Base-by-base conservation (phyloP, 129 eudicot species). In the Calendula officinalis region DNA sequence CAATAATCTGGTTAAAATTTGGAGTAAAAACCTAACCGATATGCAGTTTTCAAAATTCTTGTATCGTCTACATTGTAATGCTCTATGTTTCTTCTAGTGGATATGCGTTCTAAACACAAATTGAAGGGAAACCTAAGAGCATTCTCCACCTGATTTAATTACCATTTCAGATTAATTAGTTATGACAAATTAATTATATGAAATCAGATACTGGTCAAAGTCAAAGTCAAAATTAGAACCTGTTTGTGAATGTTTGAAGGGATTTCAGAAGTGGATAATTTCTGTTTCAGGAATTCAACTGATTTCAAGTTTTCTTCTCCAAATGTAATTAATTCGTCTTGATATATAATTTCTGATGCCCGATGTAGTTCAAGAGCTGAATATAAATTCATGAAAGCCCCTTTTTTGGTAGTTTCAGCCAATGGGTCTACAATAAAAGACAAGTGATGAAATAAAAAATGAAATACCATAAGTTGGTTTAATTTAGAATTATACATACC, bases 21-120 rank as follows among this genome's bases (percentile, higher is more conserved):
- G n/a, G 3, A 45, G 37, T 44, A 0, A 52, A 73, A 63, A 46
- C 17, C 46, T 46, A 73, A 91, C 98, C 86, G 37, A 64, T 63
- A 88, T 10, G 95, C 72, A 64, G 95, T 67, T 73, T 91, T 85
- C 30, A 82, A 55, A 60, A 81, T 56, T 77, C 83, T 81, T 70
- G 72, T 76, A 40, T 71, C 62, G 27, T 85, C 68, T n/a, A 66
- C 60, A 64, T 58, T 56, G 73, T 75, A 83, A 45, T 69, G 70
- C 74, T 87, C 80, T 46, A 88, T 79, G 71, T 76, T 79, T 74
- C 81, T 72, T 60, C 87, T 76, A 80, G 72, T 87, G 35, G 65
- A 75, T 62, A 87, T 30, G 62, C 91, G 83, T 68, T 87, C 94
- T 49, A 91, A 47, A 56, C 43, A 69, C 40, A 77, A 77, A 73